These are phyloP conservation scores for Fusarium beomiforme DNA, from an alignment of 2,329 filamentous ascomycete genomes.

Conservation along the genomic window DNA sequence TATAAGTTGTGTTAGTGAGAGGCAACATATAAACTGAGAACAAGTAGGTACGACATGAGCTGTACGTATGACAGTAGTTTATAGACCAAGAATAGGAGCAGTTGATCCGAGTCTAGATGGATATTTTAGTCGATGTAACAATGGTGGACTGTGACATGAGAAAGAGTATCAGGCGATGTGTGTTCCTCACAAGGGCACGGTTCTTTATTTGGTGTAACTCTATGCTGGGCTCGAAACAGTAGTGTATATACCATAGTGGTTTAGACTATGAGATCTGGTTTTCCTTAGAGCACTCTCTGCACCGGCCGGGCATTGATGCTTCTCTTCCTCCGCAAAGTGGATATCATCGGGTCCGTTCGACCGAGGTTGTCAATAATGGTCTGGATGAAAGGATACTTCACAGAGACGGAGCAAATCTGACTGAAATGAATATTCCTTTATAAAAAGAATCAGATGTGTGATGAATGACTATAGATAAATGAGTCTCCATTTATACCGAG, in stretches of 20 bases:
- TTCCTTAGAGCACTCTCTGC: constrained; percentile 14
- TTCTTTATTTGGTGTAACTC: not conserved
- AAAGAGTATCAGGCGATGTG: not conserved
- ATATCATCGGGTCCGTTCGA: constrained; percentile 31
- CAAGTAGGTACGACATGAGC: not conserved
- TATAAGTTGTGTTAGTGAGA: constrained; percentile 3
- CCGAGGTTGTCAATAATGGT: constrained; percentile 11
- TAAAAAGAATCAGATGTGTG: not conserved
- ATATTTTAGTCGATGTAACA: not conserved
- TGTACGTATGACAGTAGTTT: not conserved
- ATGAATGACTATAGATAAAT: rapidly evolving
- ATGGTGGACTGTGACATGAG: not conserved
- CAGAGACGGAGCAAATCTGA: not conserved
- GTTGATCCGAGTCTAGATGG: not conserved
- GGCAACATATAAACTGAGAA: not conserved
- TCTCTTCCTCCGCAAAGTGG: constrained; percentile 21
- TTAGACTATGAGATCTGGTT: not conserved
- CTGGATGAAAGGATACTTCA: not conserved
- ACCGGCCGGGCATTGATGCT: constrained; percentile 22
- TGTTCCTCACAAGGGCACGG: not conserved
- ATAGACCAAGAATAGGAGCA: not conserved
- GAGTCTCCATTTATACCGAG: not conserved
- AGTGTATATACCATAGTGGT: too few species aligned
- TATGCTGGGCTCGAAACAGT: not conserved
- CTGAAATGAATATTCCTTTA: too few species aligned